Evolutionary conservation across 2,329 filamentous ascomycete species (phyloP).

Genomic region (Talaromyces sp.): DNA sequence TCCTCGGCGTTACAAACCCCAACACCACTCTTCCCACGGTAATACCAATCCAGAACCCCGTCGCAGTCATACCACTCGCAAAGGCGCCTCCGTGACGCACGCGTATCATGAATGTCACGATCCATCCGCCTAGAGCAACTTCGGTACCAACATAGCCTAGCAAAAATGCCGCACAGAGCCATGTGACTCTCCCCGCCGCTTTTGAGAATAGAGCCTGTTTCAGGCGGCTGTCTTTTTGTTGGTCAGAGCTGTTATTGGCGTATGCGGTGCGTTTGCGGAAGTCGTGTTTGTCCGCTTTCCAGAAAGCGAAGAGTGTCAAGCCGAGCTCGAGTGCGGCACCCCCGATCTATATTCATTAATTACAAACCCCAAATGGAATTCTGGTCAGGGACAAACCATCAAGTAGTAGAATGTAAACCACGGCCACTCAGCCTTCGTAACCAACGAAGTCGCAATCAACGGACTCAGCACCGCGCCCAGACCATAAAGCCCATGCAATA

Average conservation of each 20-base stretch:
- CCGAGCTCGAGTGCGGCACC: conserved; percentile 56
- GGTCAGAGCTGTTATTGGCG: not conserved
- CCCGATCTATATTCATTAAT: conserved; percentile 6
- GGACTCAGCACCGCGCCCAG: conserved; percentile 66
- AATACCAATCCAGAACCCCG: conserved; percentile 80
- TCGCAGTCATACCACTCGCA: conserved; percentile 69
- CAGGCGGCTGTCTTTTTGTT: conserved; percentile 13
- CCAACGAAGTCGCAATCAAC: conserved; percentile 68
- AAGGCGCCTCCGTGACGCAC: conserved; percentile 68
- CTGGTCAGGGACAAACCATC: conserved; percentile 50
- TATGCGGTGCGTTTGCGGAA: conserved; percentile 14
- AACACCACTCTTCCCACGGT: conserved; percentile 69
- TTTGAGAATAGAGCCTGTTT: conserved; percentile 18
- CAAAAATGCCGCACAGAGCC: conserved; percentile 69
- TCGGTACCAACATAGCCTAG: conserved; percentile 77
- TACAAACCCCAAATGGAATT: not conserved
- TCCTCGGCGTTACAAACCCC: conserved; percentile 68
- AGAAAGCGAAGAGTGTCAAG: conserved; percentile 20
- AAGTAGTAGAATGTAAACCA: conserved; percentile 78
- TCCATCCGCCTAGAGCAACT: conserved; percentile 70
- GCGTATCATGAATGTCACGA: conserved; percentile 81
- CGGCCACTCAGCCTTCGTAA: conserved; percentile 57
- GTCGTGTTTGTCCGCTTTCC: conserved; percentile 20
- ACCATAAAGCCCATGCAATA: conserved; percentile 69
- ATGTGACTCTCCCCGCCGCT: conserved; percentile 51